phyloP scores from a whole-genome alignment of 768 basidiomycete species.

The Rhizopogon rudus region DNA sequence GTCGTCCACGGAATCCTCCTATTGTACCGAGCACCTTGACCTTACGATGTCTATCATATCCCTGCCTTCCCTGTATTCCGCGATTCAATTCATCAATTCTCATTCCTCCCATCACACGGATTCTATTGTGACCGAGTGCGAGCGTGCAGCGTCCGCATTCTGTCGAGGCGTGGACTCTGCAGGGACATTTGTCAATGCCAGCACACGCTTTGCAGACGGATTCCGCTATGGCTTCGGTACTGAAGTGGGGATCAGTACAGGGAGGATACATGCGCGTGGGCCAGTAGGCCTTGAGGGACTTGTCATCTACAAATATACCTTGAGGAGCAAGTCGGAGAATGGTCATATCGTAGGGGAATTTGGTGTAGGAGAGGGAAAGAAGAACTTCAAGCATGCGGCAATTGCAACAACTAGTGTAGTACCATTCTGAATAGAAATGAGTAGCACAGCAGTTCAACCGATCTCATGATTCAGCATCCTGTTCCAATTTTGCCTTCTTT shows the following conservation, averaged over 20 bases:
- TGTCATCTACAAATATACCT: conserved; percentile 94
- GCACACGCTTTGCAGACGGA: conserved; percentile 94
- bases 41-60: conserved; percentile 78
- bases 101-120: conserved; percentile 98
- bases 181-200: conserved; percentile 91
- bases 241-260: conserved; percentile 96
- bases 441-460: neutral
- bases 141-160: conserved; percentile 63
- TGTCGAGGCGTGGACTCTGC: conserved; percentile 88
- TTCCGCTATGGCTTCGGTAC: conserved; percentile 97
- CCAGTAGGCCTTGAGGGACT: conserved; percentile 93
- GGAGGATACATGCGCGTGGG: conserved; percentile 92
- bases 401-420: conserved; percentile 15
- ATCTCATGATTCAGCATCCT: conserved; percentile 16
- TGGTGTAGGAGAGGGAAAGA: conserved; percentile 64
- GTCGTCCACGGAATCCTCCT: conserved; percentile 56
- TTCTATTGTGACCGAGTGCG: conserved; percentile 79
- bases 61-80: conserved; percentile 64
- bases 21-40: conserved; percentile 84
- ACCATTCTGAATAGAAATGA: conserved; percentile 17
- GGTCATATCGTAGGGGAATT: conserved; percentile 91
- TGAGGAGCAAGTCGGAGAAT: conserved; percentile 64
- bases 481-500: conserved; percentile 66
- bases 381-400: conserved; percentile 61
- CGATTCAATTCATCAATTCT: conserved; percentile 85